Evolutionary conservation across 1,139 yeast genomes (phyloP), one percentile per base, ranked within the genome.

Genomic region (Taiozyma sp.): DNA sequence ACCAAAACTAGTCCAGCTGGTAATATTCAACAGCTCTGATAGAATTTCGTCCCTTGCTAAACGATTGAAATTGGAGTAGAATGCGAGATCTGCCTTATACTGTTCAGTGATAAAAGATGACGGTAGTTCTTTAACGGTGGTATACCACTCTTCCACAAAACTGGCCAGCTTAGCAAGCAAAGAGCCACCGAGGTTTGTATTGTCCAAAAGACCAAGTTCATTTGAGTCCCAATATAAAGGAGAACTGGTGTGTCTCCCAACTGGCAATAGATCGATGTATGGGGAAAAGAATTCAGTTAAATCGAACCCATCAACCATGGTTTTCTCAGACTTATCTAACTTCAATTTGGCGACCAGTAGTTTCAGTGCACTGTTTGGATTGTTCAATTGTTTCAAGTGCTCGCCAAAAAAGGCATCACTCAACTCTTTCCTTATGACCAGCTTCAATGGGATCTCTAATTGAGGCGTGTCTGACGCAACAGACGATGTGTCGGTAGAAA

Each of bases 201-300:
- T 91, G 44, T 75, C 72, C 14, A 89, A 64, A 47, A 74, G 65
- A 8, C 68, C 65, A 52, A 76, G 69, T 44, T 85, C 86, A 6
- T 69, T 68, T 0, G 72, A 62, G 9, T 67, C 64, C 88, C 90
- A 88, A 52, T 79, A 79, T 50, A 78, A 79, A 1, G 95, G 90
- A 7, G 84, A 75, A 37, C 74, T 74, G 19, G 83, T 73, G 2
- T 48, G 53, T 4, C 60, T 60, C 2, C 77, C 70, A 3, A 63
- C 55, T 0, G 96, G 96, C 24, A 89, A 71, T 13, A 77, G 64
- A 37, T 72, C 67, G 42, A 88, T 65, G 61, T 88, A 90, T 0
- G 84, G 80, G 40, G 45, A 41, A 43, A 59, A 62, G 47, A 57
- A 57, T 34, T 44, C 42, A 13, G 49, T 52, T 10, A 54, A 42